phyloP scores from a whole-genome alignment of 192 early-diverging fungal species.

The Rhizophagus clarus region DNA sequence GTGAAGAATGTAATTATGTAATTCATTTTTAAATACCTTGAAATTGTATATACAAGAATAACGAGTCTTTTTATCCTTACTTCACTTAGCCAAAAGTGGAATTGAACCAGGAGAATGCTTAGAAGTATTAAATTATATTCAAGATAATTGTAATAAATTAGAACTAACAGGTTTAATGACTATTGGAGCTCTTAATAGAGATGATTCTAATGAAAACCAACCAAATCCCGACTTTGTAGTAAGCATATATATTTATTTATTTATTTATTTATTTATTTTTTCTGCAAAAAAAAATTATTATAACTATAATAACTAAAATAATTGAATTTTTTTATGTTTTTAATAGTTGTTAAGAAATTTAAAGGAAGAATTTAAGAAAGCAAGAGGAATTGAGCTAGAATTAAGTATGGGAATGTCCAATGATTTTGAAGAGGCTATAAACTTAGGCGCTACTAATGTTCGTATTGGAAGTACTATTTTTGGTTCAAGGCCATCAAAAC shows the following conservation, averaged over 20 bases:
- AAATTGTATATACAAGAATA: neutral
- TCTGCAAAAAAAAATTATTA: neutral
- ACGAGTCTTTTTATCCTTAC: constrained; percentile 18
- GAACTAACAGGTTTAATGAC: constrained; percentile 91
- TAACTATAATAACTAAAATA: neutral
- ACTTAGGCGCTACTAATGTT: constrained; percentile 86
- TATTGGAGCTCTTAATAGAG: constrained; percentile 78
- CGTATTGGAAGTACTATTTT: constrained; percentile 95
- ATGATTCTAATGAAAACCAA: constrained; percentile 36
- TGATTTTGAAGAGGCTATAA: constrained; percentile 86
- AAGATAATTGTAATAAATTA: constrained; percentile 66
- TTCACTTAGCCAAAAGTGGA: constrained; percentile 75
- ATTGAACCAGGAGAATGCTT: constrained; percentile 55
- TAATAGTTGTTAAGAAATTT: constrained; percentile 30
- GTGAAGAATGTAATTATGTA: constrained; percentile 69
- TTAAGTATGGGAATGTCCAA: constrained; percentile 98
- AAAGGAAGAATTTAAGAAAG: constrained; percentile 36
- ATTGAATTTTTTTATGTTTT: neutral
- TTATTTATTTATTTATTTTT: constrained; percentile 17
- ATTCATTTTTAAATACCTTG: neutral
- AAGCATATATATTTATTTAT: neutral
- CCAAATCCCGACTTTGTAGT: constrained; percentile 80
- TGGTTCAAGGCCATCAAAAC: constrained; percentile 60
- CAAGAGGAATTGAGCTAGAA: constrained; percentile 56
- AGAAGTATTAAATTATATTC: constrained; percentile 65